A percentile compares a stretch with the other conserved stretches of the same genome.
Evolutionary conservation across 257 asterid species (phyloP).

Genomic region (Petunia axillaris): DNA sequence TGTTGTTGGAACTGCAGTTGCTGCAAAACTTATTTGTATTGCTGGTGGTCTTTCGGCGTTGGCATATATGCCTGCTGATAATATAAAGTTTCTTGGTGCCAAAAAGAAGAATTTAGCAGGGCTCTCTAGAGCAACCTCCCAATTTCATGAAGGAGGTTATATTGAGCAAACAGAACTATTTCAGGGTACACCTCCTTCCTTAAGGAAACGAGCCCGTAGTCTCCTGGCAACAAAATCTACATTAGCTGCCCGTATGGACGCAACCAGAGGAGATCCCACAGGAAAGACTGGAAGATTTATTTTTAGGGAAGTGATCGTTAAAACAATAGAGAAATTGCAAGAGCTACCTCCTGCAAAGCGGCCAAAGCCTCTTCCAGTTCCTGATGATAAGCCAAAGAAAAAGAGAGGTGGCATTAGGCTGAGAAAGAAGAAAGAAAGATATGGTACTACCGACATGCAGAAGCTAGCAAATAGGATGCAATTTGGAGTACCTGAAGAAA

Average conservation of each 20-base stretch:
- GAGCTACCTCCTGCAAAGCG: constrained; percentile 82
- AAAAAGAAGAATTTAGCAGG: constrained; percentile 87
- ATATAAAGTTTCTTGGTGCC: constrained; percentile 89
- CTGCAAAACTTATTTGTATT: constrained; percentile 91
- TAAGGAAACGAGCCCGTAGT: constrained; percentile 82
- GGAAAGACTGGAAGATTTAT: constrained; percentile 68
- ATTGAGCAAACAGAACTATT: constrained; percentile 79
- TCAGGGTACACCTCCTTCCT: constrained; percentile 83
- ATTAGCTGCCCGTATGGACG: constrained; percentile 88
- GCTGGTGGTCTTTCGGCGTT: constrained; percentile 84
- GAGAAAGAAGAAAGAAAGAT: constrained; percentile 93
- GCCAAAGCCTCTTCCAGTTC: constrained; percentile 97
- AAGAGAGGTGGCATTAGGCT: constrained; percentile 91
- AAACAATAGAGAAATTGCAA: neutral
- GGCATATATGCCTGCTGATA: constrained; percentile 93
- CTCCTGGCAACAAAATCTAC: constrained; percentile 87
- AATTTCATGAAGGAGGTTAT: constrained; percentile 73
- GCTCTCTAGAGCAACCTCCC: constrained; percentile 88
- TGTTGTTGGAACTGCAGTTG: constrained; percentile 91
- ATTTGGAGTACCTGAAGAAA: constrained; percentile 92
- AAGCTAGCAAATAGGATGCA: constrained; percentile 94
- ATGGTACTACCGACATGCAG: constrained; percentile 86
- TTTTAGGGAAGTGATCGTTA: neutral
- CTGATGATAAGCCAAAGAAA: constrained; percentile 93
- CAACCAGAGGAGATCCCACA: constrained; percentile 76